phyloP scores from a whole-genome alignment of 2,329 filamentous ascomycete species.

The Ascochyta koolunga region DNA sequence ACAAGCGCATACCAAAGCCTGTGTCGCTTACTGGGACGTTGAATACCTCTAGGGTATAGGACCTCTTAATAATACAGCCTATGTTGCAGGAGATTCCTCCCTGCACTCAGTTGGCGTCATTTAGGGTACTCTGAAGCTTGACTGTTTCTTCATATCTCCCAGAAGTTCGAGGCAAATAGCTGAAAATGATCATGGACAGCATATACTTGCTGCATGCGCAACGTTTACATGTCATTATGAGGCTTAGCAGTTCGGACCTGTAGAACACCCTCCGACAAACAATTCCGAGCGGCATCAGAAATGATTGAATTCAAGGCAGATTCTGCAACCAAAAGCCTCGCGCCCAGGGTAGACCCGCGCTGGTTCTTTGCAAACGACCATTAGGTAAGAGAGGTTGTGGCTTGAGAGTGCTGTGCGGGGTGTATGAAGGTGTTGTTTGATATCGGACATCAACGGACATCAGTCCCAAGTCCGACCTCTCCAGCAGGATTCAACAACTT shows the following conservation, averaged over 20 bases:
- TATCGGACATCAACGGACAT: conserved; percentile 16
- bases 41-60: background rate
- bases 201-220: background rate
- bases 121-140: background rate
- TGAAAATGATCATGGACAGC: background rate
- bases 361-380: background rate
- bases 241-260: background rate
- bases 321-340: background rate
- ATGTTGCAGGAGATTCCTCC: background rate
- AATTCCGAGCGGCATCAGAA: background rate
- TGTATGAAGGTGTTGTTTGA: too few species aligned
- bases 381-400: too few species aligned
- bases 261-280: background rate
- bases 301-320: background rate
- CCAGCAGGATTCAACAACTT: background rate
- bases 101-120: background rate
- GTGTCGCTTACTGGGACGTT: background rate
- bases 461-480: conserved; percentile 10
- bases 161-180: background rate
- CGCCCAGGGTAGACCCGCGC: background rate
- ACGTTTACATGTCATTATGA: background rate
- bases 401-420: too few species aligned
- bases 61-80: background rate
- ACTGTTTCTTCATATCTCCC: background rate
- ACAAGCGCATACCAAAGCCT: too few species aligned